A percentile compares a stretch with the other conserved stretches of the same genome.
Evolutionary conservation across 371 early-diverging fungal genomes (phyloP).

Genomic region (Phascolomyces articulosus): DNA sequence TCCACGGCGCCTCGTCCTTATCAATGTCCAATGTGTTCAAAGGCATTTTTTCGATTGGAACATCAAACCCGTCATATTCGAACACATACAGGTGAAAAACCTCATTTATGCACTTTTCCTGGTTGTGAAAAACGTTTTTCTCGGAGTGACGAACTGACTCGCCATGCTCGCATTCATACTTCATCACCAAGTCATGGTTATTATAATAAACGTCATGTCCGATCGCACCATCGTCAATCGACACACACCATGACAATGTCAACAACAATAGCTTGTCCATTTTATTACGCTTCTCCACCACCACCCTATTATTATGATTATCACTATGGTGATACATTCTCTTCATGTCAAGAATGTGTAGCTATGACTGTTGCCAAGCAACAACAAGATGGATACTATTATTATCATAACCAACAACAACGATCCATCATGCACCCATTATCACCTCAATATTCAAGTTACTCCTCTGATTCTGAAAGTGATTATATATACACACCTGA

Average conservation of each 20-base stretch:
- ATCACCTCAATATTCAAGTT: constrained; percentile 1
- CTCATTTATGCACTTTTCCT: constrained; percentile 69
- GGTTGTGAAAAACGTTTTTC: constrained; percentile 81
- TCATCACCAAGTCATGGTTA: constrained; percentile 20
- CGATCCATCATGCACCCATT: not conserved
- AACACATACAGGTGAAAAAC: constrained; percentile 87
- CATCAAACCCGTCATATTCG: constrained; percentile 79
- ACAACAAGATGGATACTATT: too few species aligned
- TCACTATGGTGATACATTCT: too few species aligned
- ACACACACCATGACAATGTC: not conserved
- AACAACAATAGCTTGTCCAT: too few species aligned
- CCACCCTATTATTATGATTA: too few species aligned
- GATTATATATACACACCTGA: constrained; percentile 11
- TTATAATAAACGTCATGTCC: not conserved
- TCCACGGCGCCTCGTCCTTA: constrained; percentile 41
- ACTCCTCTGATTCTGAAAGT: constrained; percentile 16
- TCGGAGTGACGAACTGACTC: constrained; percentile 81
- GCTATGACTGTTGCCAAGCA: too few species aligned
- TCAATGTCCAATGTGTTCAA: constrained; percentile 56
- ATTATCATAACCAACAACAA: not conserved
- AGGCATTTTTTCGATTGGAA: constrained; percentile 63
- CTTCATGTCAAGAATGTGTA: too few species aligned
- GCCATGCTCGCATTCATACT: constrained; percentile 71
- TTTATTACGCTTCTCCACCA: not conserved
- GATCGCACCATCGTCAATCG: constrained; percentile 9